Percentiles rank a stretch among this genome's conserved stretches.
Conservation (phyloP, 129 eudicot genomes). For the Escallonia rubra region DNA sequence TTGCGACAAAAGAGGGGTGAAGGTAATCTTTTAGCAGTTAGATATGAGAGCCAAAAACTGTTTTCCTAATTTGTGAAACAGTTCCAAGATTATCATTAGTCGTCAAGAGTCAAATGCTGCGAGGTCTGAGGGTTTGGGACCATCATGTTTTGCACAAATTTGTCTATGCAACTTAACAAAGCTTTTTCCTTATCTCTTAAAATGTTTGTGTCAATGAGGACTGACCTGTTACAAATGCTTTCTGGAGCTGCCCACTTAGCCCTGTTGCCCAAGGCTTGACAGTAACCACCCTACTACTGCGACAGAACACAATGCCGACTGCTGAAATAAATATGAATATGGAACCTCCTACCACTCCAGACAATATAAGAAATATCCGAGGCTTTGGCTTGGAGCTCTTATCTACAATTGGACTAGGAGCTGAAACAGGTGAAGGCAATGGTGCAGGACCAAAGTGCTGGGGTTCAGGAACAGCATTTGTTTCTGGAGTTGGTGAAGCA, state of each 20-base stretch:
- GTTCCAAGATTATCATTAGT: too few species aligned
- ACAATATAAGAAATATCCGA: slow-evolving; percentile 34
- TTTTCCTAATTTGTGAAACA: too few species aligned
- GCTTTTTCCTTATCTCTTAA: too few species aligned
- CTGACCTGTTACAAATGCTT: slow-evolving; percentile 72
- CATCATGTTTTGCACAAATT: too few species aligned
- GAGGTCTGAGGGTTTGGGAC: too few species aligned
- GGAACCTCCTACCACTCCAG: slow-evolving; percentile 47
- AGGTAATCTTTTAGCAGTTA: too few species aligned
- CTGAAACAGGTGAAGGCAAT: slow-evolving; percentile 41
- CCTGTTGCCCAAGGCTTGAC: slow-evolving; percentile 84
- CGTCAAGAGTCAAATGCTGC: too few species aligned
- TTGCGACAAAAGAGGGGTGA: too few species aligned
- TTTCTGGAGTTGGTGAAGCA: slow-evolving; percentile 18
- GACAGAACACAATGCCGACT: slow-evolving; percentile 32
- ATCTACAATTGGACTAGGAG: slow-evolving; percentile 5
- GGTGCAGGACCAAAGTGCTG: slow-evolving; percentile 23
- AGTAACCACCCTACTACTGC: slow-evolving; percentile 48
- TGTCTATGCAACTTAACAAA: too few species aligned
- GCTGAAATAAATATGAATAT: slow-evolving; percentile 37
- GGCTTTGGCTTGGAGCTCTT: slow-evolving; percentile 24
- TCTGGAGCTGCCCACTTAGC: slow-evolving; percentile 79
- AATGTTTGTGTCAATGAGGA: neutral
- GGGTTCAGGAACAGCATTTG: slow-evolving; percentile 18
- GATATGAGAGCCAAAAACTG: too few species aligned